A percentile compares a stretch with the other conserved stretches of the same genome.
Conservation (phyloP, 164 flowering plant species). For the Liquidambar formosana region DNA sequence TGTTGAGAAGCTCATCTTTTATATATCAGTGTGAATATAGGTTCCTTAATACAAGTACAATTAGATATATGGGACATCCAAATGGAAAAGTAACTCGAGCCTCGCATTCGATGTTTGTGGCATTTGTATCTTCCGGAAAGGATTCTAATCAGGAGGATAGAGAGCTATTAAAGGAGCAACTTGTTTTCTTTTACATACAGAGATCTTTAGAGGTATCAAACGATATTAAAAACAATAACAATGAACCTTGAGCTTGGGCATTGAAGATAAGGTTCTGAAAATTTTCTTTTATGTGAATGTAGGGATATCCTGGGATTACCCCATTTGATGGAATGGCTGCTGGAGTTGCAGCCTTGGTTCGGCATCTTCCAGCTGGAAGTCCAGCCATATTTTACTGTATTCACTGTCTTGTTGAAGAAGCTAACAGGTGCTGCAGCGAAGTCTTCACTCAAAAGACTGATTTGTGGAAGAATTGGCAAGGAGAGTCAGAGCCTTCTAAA, state of each 20-base stretch:
- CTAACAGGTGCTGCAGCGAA: constrained; percentile 51
- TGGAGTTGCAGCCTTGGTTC: constrained; percentile 81
- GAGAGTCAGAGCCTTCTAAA: constrained; percentile 64
- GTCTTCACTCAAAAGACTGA: constrained; percentile 32
- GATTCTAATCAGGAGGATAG: constrained; percentile 59
- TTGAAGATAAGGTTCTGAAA: neutral
- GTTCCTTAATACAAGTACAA: constrained; percentile 25
- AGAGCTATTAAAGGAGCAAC: constrained; percentile 67
- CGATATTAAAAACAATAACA: neutral
- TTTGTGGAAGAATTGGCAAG: constrained; percentile 70
- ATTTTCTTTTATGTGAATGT: constrained; percentile 8
- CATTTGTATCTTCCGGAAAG: constrained; percentile 75
- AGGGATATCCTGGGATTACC: constrained; percentile 84
- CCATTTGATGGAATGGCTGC: constrained; percentile 94
- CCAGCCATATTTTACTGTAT: constrained; percentile 78
- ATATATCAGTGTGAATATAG: no score
- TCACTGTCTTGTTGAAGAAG: constrained; percentile 66
- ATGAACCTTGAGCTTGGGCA: neutral
- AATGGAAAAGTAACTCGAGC: constrained; percentile 80
- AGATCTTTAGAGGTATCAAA: constrained; percentile 76
- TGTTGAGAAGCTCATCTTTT: no score
- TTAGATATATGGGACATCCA: constrained; percentile 89
- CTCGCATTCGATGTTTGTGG: constrained; percentile 77
- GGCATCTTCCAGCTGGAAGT: constrained; percentile 94
- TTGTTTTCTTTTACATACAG: constrained; percentile 77